Percentiles rank a stretch among this genome's conserved stretches.
phyloP scores from a whole-genome alignment of 441 rosid genomes.

The Euphorbia corollata region DNA sequence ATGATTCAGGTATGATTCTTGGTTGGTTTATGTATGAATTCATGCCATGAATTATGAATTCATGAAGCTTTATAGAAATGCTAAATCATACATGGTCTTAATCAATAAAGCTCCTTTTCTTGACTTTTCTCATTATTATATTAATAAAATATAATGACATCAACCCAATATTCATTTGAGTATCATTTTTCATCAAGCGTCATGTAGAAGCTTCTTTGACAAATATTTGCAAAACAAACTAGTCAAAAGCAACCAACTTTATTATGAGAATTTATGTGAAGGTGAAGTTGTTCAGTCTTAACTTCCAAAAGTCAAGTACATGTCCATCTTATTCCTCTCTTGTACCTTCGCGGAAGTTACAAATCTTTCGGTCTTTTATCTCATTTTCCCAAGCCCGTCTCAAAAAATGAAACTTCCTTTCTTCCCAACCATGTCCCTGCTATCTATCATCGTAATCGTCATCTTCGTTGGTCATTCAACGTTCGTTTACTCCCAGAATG shows the following conservation, averaged over 20 bases:
- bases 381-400: background rate
- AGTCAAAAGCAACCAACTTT: background rate
- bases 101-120: background rate
- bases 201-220: constrained; percentile 7
- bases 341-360: background rate
- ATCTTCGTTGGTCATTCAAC: background rate
- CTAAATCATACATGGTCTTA: background rate
- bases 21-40: background rate
- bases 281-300: background rate
- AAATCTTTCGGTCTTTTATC: background rate
- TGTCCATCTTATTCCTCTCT: constrained; percentile 1
- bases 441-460: background rate
- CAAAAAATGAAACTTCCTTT: background rate
- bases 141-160: background rate
- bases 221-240: background rate
- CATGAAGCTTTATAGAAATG: background rate
- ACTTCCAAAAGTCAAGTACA: background rate
- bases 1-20: background rate
- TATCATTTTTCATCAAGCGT: background rate
- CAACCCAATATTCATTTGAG: background rate
- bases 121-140: background rate
- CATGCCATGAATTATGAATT: background rate
- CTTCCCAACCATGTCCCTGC: background rate
- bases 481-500: background rate
- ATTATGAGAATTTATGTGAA: background rate